Conservation (phyloP, 2,329 filamentous ascomycete genomes). For the Aspergillus fumigatiaffinis region DNA sequence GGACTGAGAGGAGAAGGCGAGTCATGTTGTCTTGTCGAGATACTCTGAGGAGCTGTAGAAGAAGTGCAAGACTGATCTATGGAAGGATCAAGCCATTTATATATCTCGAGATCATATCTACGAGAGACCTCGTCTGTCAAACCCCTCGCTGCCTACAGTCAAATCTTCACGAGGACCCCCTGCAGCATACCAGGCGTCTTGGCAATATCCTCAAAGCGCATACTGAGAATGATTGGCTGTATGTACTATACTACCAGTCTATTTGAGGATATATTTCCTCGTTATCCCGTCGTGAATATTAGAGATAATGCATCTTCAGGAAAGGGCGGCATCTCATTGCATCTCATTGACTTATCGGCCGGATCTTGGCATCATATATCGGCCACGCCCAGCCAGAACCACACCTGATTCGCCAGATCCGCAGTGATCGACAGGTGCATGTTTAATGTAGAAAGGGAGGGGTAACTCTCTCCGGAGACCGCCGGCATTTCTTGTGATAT, state of each 20-base stretch:
- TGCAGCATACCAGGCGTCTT: neutral
- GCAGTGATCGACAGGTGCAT: neutral
- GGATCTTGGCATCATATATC: neutral
- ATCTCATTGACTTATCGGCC: neutral
- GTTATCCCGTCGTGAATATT: neutral
- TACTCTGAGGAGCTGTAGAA: neutral
- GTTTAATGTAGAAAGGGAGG: neutral
- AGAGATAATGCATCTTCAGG: neutral
- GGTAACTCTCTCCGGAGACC: conserved; percentile 4
- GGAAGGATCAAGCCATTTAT: neutral
- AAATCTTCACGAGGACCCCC: neutral
- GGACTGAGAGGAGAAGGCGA: conserved; percentile 10
- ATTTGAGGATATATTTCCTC: neutral
- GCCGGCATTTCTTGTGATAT: neutral
- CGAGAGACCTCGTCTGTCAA: no score
- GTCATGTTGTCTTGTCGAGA: neutral
- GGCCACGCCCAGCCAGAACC: neutral
- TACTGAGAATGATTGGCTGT: neutral
- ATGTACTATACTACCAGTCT: neutral
- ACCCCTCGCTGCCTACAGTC: neutral
- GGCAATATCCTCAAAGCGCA: neutral
- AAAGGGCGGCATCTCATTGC: neutral
- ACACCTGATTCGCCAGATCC: neutral
- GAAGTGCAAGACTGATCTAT: neutral
- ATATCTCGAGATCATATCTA: no score